A percentile compares a stretch with the other conserved stretches of the same genome.
These are phyloP conservation scores for Venturia effusa DNA, from an alignment of 2,329 filamentous ascomycete species.

Conservation along the genomic window DNA sequence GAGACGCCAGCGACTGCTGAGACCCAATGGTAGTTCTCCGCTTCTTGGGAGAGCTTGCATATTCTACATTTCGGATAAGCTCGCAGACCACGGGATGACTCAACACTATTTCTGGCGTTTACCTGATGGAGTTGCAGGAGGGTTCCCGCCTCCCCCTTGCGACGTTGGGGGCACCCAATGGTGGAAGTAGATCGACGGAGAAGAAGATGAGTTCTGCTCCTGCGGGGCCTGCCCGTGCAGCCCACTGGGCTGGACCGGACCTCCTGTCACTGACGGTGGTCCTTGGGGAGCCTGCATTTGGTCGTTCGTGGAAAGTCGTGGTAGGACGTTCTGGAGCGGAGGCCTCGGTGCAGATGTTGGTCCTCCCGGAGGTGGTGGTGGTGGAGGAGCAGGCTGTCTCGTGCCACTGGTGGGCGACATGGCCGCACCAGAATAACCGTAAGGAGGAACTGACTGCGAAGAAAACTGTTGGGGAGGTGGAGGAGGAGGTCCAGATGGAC, in stretches of 20 bases:
- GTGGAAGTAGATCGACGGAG: conserved; percentile 77
- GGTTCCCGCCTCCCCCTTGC: conserved; percentile 46
- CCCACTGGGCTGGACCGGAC: conserved; percentile 24
- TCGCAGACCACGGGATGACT: not conserved
- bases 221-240: conserved; percentile 20
- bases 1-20: conserved; percentile 37
- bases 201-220: conserved; percentile 53
- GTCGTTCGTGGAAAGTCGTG: conserved; percentile 41
- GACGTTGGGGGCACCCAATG: conserved; percentile 80
- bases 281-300: conserved; percentile 32
- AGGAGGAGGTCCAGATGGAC: not conserved
- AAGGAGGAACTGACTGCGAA: not conserved
- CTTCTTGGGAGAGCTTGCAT: conserved; percentile 72
- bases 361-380: conserved; percentile 15
- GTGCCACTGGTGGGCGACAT: conserved; percentile 22
- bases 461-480: not conserved
- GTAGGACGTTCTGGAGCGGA: conserved; percentile 35
- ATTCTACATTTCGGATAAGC: conserved; percentile 43
- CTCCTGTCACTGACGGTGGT: conserved; percentile 31
- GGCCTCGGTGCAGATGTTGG: conserved; percentile 34
- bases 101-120: conserved; percentile 24
- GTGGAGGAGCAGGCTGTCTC: conserved; percentile 19
- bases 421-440: conserved; percentile 14
- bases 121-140: conserved; percentile 65
- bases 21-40: conserved; percentile 55